phyloP scores from a whole-genome alignment of 192 early-diverging fungal species.

The Backusella morwellensis region DNA sequence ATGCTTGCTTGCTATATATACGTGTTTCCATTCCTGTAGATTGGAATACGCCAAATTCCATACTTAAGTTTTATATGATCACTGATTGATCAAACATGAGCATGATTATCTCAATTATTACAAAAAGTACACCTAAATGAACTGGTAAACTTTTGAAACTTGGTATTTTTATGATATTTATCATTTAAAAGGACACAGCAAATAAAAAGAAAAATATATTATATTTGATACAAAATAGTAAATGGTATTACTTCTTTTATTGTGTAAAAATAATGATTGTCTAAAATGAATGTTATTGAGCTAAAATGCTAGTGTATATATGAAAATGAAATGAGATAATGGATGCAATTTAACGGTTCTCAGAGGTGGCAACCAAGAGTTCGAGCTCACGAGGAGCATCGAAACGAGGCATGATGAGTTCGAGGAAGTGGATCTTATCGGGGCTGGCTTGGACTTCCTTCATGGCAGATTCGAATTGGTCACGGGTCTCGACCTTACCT shows the following conservation, averaged over 20 bases:
- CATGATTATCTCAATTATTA: too few species aligned
- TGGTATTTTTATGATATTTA: too few species aligned
- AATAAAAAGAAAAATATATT: too few species aligned
- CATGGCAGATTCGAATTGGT: constrained; percentile 43
- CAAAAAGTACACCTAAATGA: too few species aligned
- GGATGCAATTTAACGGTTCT: constrained; percentile 17
- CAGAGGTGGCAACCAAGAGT: constrained; percentile 17
- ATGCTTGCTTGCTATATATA: too few species aligned
- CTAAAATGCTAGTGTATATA: neutral
- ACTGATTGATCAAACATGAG: too few species aligned
- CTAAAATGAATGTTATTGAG: constrained; percentile 11
- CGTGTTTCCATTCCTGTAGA: too few species aligned
- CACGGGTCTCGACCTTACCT: constrained; percentile 20
- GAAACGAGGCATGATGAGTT: constrained; percentile 43
- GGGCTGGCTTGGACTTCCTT: constrained; percentile 21
- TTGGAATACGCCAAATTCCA: too few species aligned
- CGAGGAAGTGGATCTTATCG: constrained; percentile 44
- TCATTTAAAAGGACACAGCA: too few species aligned
- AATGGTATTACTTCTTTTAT: neutral
- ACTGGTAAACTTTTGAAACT: too few species aligned
- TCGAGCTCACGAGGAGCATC: constrained; percentile 45
- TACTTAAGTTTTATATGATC: too few species aligned
- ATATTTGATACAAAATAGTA: neutral
- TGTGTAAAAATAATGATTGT: neutral
- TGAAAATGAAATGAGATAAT: neutral